Evolutionary conservation across 129 eudicot species (phyloP), one percentile per base, ranked within the genome.

Genomic region (Silybum marianum): DNA sequence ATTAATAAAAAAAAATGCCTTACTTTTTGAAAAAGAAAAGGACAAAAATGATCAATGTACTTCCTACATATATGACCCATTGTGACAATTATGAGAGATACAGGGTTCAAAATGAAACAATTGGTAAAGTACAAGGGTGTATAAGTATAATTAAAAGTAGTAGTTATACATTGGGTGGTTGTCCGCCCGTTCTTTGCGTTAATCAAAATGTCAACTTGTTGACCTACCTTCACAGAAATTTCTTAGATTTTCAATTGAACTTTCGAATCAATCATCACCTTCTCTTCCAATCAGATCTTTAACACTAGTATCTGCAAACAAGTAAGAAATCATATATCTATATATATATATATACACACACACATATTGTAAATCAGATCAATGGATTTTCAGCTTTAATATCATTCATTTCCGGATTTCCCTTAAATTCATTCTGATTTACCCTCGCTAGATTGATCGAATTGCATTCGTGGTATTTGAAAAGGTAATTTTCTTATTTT

Each of bases 211-310:
- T 80, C 44, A 72, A 80, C 78, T 11, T 30, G 16, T 70, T 83
- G 78, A 83, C 73, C 51, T 38, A 10, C 60, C 40, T 28, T 13
- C 4, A 18, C 10, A 26, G 46, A 54, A 71, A 58, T 71, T 77
- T 69, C 86, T 58, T 60, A 9, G 82, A 77, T 70, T 77, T 71
- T n/a, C 36, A 40, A 30, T 77, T 60, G 63, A 83, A 83, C 30
- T 44, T 83, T 77, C 82, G 28, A 75, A 67, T 82, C 81, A 73
- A 40, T 81, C 74, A 40, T 81, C 74, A 13, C 77, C 39, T 12
- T 74, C 63, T 66, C 32, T 40, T 26, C 69, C 78, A 72, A 60
- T 81, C 32, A 28, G 40, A 65, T 54, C 28, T 19, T 19, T 66
- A 30, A 63, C 74, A 6, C 42, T 48, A 46, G 22, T 14, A 18